Base-by-base conservation (phyloP, 2,329 filamentous ascomycete species). In the Amauroascus verrucosus region DNA sequence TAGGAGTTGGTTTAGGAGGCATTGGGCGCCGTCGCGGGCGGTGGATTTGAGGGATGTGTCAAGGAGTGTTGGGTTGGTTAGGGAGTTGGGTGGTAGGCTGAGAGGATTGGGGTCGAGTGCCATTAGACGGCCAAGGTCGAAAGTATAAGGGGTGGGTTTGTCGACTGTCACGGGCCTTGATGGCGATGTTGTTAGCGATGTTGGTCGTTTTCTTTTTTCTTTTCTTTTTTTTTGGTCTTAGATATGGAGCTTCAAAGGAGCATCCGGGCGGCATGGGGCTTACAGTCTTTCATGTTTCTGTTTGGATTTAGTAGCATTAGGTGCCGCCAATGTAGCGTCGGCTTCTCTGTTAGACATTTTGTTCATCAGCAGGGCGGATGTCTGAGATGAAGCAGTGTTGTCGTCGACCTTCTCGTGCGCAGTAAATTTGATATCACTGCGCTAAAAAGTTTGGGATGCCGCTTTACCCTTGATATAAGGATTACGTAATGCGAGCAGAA, bases 1-100 rank as follows among this genome's bases (percentile, higher is more conserved):
- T 37, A 98, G 83, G 56, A 98, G 84, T 72, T 97, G 90, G 77
- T 95, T 95, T 70, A 98, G 82, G 55, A 98, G 82, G 28, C 82
- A 83, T 74, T 98, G 93, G 11, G 90, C 88, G 70, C 88, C 89
- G 71, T 95, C 88, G 64, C 90, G 87, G 53, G 93, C 89, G 20
- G 83, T 81, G 38, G 79, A 73, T 57, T 84, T 77, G 56, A 97
- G 83, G 54, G 80, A 79, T 26, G 76, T 73, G 70, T 95, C 88
- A 58, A 83, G 71, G 57, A 53, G 20, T 54, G 58, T 22, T 63
- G 60, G 22, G 7, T 60, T 58, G 48, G 64, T 54, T 16, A 52
- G 32, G 26, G 50, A 28, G 56, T 71, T 71, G 48, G 70, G 70
- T 61, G 79, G 72, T 58, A 82, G 71, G 47, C 78, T 73, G 49